phyloP scores from a whole-genome alignment of 2,329 filamentous ascomycete species.

The Pseudophaeomoniella oleicola region DNA sequence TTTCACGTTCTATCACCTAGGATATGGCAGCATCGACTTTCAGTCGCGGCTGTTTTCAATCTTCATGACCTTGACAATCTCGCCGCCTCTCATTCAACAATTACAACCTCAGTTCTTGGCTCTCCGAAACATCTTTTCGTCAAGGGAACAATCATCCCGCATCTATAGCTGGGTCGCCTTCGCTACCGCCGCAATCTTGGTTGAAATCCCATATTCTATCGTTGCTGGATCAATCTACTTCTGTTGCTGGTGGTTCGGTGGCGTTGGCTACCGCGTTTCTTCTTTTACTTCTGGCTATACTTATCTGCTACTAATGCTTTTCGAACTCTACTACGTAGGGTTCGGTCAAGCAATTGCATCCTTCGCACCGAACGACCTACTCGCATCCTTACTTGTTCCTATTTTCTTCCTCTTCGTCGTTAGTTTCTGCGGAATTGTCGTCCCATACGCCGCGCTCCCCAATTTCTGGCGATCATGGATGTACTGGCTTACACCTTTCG shows the following conservation, averaged over 20 bases:
- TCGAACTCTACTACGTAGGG: conserved; percentile 50
- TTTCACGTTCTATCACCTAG: conserved; percentile 55
- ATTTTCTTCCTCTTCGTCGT: conserved; percentile 56
- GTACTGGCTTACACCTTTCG: conserved; percentile 55
- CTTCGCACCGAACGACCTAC: conserved; percentile 49
- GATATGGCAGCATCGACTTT: conserved; percentile 44
- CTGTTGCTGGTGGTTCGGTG: conserved; percentile 49
- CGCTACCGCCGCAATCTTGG: conserved; percentile 48
- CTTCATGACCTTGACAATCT: conserved; percentile 65
- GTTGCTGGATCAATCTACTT: conserved; percentile 52
- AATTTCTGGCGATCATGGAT: conserved; percentile 53
- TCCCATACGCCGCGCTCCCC: conserved; percentile 47
- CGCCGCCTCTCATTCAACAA: conserved; percentile 61
- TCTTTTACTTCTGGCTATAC: conserved; percentile 46
- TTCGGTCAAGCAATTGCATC: conserved; percentile 56
- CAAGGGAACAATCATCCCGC: conserved; percentile 60
- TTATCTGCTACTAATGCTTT: conserved; percentile 51
- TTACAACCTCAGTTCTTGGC: conserved; percentile 58
- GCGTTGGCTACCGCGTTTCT: conserved; percentile 36
- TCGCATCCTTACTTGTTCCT: conserved; percentile 55
- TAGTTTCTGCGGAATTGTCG: conserved; percentile 61
- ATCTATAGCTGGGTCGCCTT: conserved; percentile 68
- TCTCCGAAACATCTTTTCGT: conserved; percentile 53
- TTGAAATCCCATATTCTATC: conserved; percentile 56
- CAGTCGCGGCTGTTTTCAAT: conserved; percentile 60